A percentile compares a stretch with the other conserved stretches of the same genome.
These are phyloP conservation scores for Saccharomyces kudriavzevii DNA, from an alignment of 805 yeast genomes.

Conservation along the genomic window DNA sequence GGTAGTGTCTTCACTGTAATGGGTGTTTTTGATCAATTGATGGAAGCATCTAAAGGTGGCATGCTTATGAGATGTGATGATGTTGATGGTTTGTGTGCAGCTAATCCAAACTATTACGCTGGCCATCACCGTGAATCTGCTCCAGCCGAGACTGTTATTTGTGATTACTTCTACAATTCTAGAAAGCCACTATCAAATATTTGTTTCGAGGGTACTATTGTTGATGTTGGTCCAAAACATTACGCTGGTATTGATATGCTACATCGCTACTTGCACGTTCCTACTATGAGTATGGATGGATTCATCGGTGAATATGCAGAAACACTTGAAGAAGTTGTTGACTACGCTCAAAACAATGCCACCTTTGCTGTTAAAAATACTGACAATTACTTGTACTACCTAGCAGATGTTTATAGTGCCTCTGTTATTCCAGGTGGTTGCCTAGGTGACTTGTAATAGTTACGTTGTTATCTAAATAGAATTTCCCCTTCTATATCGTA, in stretches of 20 bases:
- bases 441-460: background rate
- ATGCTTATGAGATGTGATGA: constrained; percentile 36
- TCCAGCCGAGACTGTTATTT: constrained; percentile 35
- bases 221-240: constrained; percentile 21
- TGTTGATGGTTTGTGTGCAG: constrained; percentile 31
- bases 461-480: background rate
- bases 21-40: constrained; percentile 31
- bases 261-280: constrained; percentile 35
- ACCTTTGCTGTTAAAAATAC: constrained; percentile 33
- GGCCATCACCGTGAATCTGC: constrained; percentile 35
- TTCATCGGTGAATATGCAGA: constrained; percentile 34
- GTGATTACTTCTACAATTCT: constrained; percentile 33
- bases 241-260: constrained; percentile 33
- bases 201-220: constrained; percentile 33
- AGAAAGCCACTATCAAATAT: constrained; percentile 28
- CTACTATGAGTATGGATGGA: constrained; percentile 24
- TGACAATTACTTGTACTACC: constrained; percentile 28
- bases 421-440: constrained; percentile 29
- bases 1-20: constrained; percentile 32
- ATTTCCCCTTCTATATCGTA: background rate
- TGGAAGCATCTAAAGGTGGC: constrained; percentile 30
- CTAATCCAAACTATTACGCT: constrained; percentile 29
- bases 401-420: constrained; percentile 29
- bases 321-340: constrained; percentile 28
- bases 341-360: constrained; percentile 28